phyloP scores from a whole-genome alignment of 2,329 filamentous ascomycete genomes.

The Claviceps fusiformis region DNA sequence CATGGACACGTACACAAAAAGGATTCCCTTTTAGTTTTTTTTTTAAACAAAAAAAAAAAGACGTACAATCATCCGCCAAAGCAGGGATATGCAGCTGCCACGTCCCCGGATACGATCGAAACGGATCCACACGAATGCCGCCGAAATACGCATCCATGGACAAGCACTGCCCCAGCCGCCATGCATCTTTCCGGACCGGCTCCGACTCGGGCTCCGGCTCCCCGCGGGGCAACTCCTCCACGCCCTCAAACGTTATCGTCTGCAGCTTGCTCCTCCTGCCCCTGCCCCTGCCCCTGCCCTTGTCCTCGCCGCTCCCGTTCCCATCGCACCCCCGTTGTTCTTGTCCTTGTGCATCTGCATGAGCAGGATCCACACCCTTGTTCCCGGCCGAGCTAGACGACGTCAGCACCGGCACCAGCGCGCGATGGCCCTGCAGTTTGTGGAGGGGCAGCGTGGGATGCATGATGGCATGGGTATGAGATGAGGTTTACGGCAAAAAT shows the following conservation, averaged over 20 bases:
- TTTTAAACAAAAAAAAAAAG: background rate
- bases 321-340: no score
- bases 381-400: no score
- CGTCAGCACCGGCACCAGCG: no score
- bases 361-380: background rate
- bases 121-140: constrained; percentile 14
- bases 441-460: no score
- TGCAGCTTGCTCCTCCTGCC: background rate
- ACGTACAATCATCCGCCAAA: constrained; percentile 15
- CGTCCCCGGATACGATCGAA: constrained; percentile 12
- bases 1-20: no score
- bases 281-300: background rate
- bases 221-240: background rate
- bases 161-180: constrained; percentile 1
- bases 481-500: no score
- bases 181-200: background rate
- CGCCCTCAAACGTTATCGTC: background rate
- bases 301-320: no score
- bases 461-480: no score
- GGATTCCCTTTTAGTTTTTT: no score
- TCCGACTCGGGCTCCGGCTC: background rate
- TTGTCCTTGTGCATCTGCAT: background rate
- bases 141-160: constrained; percentile 12
- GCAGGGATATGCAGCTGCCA: constrained; percentile 11
- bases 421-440: constrained; percentile 7